Evolutionary conservation across 2,329 filamentous ascomycete species (phyloP), one percentile per base, ranked within the genome.

Genomic region (Lachnellula hyalina): DNA sequence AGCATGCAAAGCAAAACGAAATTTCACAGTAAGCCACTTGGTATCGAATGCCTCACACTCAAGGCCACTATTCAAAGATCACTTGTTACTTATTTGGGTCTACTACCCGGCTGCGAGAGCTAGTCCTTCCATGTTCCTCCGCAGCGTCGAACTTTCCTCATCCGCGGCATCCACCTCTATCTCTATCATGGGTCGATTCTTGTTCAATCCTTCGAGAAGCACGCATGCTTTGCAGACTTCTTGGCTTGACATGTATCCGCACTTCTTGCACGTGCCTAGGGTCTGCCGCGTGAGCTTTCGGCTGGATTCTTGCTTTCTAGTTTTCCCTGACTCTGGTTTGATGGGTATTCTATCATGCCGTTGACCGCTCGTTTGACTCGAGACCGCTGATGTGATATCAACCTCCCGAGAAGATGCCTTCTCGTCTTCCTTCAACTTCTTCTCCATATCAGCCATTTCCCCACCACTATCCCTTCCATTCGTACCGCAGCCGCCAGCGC

Each of bases 161-260:
- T 79, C 67, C 42, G 69, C 67, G 28, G 65, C 62, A 56, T 66
- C 65, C 17, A 69, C 57, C 49, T 67, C 65, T 47, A 85, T 81
- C 63, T 82, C 76, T 63, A 82, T 77, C 62, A 85, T 85, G 69
- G 78, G 78, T 56, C 82, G 75, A 62, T 85, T 86, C 73, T 94
- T 96, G 69, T 99, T 99, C 47, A 99, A 72, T 0, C 88, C 90
- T 64, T 97, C 92, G 2, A 99, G 80, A 45, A 99, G 75, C 58
- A 85, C 87, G 70, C 94, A 99, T 0, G 94, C 94, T 72, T 99
- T 96, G 73, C 94, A 99, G 40, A 96, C 83, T 32, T 83, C 82
- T 71, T 99, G 94, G 65, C 92, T 96, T 2, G 94, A 96, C 72
- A 99, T 88, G 70, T 97, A 99, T 14, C 94, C 94, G 65, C 94